Evolutionary conservation across 2,329 filamentous ascomycete genomes (phyloP).

Genomic region (Sporothrix globosa): DNA sequence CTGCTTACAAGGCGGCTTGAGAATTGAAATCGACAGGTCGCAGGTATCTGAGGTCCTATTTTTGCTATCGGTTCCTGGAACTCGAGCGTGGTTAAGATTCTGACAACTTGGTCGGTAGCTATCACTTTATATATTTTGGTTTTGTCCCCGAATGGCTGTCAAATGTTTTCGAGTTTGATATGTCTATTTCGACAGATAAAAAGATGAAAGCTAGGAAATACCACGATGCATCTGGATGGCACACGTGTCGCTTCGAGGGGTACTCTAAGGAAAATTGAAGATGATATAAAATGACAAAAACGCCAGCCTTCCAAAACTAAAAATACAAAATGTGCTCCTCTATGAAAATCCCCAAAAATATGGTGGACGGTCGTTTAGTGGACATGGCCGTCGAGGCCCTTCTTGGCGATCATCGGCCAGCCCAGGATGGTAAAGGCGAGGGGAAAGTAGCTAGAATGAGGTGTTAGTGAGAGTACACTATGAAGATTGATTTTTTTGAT

Average conservation of each 20-base stretch:
- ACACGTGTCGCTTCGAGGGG: neutral
- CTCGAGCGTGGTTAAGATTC: neutral
- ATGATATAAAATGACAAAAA: neutral
- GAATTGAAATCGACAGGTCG: neutral
- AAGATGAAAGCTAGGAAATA: neutral
- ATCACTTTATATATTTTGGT: neutral
- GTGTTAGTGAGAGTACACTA: slow-evolving; percentile 6
- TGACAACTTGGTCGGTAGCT: neutral
- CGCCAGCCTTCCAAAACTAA: neutral
- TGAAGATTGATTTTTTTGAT: neutral
- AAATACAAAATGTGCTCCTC: slow-evolving; percentile 24
- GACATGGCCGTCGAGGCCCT: slow-evolving; percentile 40
- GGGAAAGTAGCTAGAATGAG: slow-evolving; percentile 44
- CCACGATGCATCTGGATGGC: neutral
- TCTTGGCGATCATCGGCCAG: slow-evolving; percentile 44
- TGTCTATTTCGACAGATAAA: slow-evolving; percentile 12
- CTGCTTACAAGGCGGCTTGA: neutral
- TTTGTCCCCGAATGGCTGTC: neutral
- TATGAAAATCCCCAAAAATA: slow-evolving; percentile 20
- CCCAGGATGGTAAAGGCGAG: slow-evolving; percentile 43
- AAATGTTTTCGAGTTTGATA: neutral
- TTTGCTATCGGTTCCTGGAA: neutral
- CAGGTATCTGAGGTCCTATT: neutral
- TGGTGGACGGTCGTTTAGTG: neutral
- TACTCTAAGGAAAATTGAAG: neutral